Conservation (phyloP, 2,329 filamentous ascomycete genomes). For the Penicillium sp. region DNA sequence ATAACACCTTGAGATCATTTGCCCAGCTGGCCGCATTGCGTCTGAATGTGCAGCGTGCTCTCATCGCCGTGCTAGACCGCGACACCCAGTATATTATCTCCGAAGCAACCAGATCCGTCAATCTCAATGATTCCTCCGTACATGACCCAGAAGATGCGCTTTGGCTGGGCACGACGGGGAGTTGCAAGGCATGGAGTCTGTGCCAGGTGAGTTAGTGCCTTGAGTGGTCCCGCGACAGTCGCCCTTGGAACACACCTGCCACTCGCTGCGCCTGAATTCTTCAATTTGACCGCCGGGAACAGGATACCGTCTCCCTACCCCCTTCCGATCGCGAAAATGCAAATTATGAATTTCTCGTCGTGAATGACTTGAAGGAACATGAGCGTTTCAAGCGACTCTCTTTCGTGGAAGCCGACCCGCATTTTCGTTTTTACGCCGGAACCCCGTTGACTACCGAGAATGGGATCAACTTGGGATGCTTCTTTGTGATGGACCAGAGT, state of each 20-base stretch:
- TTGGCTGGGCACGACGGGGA: slow-evolving; percentile 32
- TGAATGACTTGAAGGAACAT: slow-evolving; percentile 39
- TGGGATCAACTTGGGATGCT: slow-evolving; percentile 55
- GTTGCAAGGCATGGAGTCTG: slow-evolving; percentile 30
- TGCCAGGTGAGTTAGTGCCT: slow-evolving; percentile 30
- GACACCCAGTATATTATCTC: slow-evolving; percentile 47
- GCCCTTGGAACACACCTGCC: slow-evolving; percentile 2
- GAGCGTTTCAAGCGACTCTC: slow-evolving; percentile 35
- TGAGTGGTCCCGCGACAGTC: too few species aligned
- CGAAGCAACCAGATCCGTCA: slow-evolving; percentile 44
- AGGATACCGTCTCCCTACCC: slow-evolving; percentile 35
- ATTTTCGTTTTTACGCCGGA: slow-evolving; percentile 50
- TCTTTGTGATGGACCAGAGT: slow-evolving; percentile 55
- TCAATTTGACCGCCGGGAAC: slow-evolving; percentile 7
- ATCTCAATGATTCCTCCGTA: slow-evolving; percentile 31
- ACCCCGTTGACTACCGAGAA: slow-evolving; percentile 57
- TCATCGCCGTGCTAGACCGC: slow-evolving; percentile 45
- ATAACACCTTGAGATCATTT: slow-evolving; percentile 34
- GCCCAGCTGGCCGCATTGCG: slow-evolving; percentile 34
- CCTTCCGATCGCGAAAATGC: slow-evolving; percentile 20
- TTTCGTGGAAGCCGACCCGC: slow-evolving; percentile 32
- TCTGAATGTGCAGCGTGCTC: slow-evolving; percentile 33
- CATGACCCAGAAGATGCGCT: slow-evolving; percentile 29
- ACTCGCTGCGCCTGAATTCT: neutral
- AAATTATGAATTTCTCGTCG: slow-evolving; percentile 28